Evolutionary conservation across 495 filamentous ascomycete species (phyloP).

Genomic region (Penicillium waksmanii): DNA sequence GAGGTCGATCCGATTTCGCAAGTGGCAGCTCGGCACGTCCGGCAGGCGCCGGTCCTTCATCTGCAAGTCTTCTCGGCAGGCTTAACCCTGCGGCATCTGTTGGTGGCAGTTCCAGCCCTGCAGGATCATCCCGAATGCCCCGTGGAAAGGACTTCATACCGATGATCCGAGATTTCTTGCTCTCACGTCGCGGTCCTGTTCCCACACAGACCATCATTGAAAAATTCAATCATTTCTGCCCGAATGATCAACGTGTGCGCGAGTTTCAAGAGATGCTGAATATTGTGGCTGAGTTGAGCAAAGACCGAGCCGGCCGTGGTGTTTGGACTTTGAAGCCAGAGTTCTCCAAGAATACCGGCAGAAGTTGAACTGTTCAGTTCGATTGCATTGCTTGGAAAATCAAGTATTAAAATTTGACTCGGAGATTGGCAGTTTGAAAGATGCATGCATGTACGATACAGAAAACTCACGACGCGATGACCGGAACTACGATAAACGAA

Average conservation of each 20-base stretch:
- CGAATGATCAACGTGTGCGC: conserved; percentile 54
- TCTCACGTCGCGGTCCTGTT: conserved; percentile 68
- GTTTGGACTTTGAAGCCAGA: conserved; percentile 58
- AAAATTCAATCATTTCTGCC: conserved; percentile 72
- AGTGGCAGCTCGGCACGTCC: conserved; percentile 41
- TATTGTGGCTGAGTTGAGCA: conserved; percentile 58
- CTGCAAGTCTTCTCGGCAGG: conserved; percentile 60
- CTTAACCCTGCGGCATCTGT: conserved; percentile 46
- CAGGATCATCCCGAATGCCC: conserved; percentile 27
- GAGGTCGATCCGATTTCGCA: conserved; percentile 56
- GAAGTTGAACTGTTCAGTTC: too few species aligned
- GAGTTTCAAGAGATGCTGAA: conserved; percentile 68
- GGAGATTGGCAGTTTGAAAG: too few species aligned
- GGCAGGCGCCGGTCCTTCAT: conserved; percentile 51
- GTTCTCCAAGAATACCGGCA: neutral
- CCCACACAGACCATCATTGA: conserved; percentile 78
- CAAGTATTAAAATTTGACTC: too few species aligned
- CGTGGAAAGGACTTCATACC: conserved; percentile 63
- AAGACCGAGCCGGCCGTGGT: conserved; percentile 56
- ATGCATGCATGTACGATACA: neutral
- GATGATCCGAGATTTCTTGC: conserved; percentile 75
- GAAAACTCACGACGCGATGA: neutral
- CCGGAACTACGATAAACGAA: neutral
- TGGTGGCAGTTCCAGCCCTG: conserved; percentile 35
- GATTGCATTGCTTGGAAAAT: too few species aligned